A percentile compares a stretch with the other conserved stretches of the same genome.
Evolutionary conservation across 1,139 yeast species (phyloP).

Genomic region (Pneumocystis oryctolagi): DNA sequence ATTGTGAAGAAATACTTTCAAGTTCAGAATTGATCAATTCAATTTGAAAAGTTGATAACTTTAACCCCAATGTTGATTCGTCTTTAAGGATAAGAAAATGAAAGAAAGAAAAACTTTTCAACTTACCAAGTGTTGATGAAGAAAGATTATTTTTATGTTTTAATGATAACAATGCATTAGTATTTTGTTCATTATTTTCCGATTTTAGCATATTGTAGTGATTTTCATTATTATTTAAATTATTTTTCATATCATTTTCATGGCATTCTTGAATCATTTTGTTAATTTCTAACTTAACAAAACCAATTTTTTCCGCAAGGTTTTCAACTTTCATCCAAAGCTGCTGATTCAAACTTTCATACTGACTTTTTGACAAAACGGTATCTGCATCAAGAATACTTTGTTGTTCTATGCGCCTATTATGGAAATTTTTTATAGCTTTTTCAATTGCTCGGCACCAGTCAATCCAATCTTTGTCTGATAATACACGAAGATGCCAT

Average conservation of each 20-base stretch:
- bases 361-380: background rate
- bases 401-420: conserved; percentile 2
- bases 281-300: background rate
- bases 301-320: background rate
- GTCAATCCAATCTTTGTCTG: conserved; percentile 48
- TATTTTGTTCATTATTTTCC: background rate
- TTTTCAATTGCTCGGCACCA: conserved; percentile 69
- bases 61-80: background rate
- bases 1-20: background rate
- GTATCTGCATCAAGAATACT: conserved; percentile 6
- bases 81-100: background rate
- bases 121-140: background rate
- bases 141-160: background rate
- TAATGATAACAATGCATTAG: background rate
- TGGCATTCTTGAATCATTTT: background rate
- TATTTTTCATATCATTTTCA: background rate
- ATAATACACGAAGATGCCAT: conserved; percentile 70
- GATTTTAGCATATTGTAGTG: background rate
- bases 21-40: background rate
- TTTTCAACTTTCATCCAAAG: background rate
- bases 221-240: background rate
- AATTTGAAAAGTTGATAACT: background rate
- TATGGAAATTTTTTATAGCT: conserved; percentile 12
- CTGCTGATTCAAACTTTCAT: background rate
- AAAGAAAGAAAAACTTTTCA: background rate